Evolutionary conservation across 257 asterid genomes (phyloP).

Genomic region (Datura wrightii): DNA sequence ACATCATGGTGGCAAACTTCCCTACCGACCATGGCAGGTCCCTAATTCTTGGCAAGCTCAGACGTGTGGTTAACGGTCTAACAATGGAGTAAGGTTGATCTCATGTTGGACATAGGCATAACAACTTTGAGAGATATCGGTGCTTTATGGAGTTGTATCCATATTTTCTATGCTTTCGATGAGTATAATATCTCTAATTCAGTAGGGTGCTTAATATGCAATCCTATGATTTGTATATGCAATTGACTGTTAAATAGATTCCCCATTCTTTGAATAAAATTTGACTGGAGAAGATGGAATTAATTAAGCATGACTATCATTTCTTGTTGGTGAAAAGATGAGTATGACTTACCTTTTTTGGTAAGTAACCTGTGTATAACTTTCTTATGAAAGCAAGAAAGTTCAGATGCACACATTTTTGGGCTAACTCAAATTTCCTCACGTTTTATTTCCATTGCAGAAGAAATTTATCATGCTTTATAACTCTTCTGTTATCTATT

Average conservation of each 20-base stretch:
- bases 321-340: conserved; percentile 20
- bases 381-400: not conserved
- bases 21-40: not conserved
- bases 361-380: not conserved
- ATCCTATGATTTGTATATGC: not conserved
- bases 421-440: conserved; percentile 20
- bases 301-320: not conserved
- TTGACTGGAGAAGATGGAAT: conserved; percentile 1
- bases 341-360: not conserved
- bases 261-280: conserved; percentile 1
- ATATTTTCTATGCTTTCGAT: not conserved
- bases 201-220: not conserved
- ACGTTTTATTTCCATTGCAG: not conserved
- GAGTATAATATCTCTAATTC: conserved; percentile 15
- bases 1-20: not conserved
- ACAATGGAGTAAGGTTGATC: not conserved
- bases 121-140: not conserved
- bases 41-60: conserved; percentile 8
- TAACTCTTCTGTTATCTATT: conserved; percentile 15
- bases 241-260: not conserved
- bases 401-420: not conserved
- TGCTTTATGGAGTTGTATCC: not conserved
- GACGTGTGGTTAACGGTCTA: not conserved
- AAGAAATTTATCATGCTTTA: conserved; percentile 8
- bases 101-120: conserved; percentile 8